phyloP scores from a whole-genome alignment of 83 land plant species.

The Picea mariana region DNA sequence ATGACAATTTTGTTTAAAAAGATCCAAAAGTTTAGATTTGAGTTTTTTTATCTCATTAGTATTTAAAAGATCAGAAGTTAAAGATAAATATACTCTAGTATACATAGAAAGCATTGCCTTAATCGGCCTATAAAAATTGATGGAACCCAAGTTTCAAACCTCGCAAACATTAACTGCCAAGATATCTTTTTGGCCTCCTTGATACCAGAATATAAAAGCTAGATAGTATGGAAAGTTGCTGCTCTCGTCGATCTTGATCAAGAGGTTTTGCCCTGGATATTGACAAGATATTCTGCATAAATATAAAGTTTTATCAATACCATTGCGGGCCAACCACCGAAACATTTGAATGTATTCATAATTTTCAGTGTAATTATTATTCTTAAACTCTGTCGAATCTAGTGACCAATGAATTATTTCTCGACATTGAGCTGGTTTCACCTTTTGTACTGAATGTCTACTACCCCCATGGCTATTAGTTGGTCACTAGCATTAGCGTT shows the following conservation, averaged over 20 bases:
- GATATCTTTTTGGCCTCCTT: slow-evolving; percentile 31
- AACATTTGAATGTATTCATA: not conserved
- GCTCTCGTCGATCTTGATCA: slow-evolving; percentile 37
- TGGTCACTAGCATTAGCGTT: slow-evolving; percentile 21
- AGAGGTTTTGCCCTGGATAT: slow-evolving; percentile 26
- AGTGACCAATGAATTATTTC: not conserved
- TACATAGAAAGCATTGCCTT: too few species aligned
- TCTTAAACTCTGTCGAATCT: not conserved
- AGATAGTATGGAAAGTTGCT: slow-evolving; percentile 42
- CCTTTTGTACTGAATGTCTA: slow-evolving; percentile 58
- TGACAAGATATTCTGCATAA: slow-evolving; percentile 32
- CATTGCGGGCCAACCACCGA: not conserved
- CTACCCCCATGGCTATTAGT: slow-evolving; percentile 43
- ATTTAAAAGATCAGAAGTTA: too few species aligned
- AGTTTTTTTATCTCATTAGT: too few species aligned
- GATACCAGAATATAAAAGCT: slow-evolving; percentile 37
- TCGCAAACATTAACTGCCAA: not conserved
- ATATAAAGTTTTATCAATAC: not conserved
- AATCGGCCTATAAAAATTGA: too few species aligned
- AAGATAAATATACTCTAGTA: too few species aligned
- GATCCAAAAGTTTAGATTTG: too few species aligned
- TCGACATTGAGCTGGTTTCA: not conserved
- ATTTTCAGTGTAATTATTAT: not conserved
- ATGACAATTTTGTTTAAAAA: too few species aligned
- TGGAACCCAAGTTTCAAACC: not conserved